Conservation (phyloP, 352 stramenopile species). For the Globisporangium yorkense region DNA sequence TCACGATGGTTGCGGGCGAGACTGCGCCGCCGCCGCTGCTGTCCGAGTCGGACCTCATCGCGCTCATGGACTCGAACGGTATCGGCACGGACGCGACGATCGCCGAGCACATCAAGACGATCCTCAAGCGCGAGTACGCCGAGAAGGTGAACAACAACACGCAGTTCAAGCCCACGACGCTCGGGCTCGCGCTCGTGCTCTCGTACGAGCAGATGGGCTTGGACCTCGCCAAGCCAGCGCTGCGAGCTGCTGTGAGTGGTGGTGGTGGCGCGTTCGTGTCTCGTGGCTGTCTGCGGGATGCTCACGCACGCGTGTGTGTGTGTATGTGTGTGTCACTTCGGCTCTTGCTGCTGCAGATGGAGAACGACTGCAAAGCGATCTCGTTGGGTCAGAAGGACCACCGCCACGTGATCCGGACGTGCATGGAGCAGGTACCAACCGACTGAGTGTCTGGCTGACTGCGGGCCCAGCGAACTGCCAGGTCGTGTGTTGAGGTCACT, state of each 20-base stretch:
- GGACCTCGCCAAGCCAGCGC: slow-evolving; percentile 93
- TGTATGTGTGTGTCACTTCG: slow-evolving; percentile 3
- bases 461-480: no score
- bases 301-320: not conserved
- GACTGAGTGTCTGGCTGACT: no score
- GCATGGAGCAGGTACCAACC: slow-evolving; percentile 77
- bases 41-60: slow-evolving; percentile 91
- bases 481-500: not conserved
- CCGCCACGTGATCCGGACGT: slow-evolving; percentile 68
- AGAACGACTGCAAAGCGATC: slow-evolving; percentile 89
- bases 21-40: slow-evolving; percentile 87
- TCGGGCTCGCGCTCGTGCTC: slow-evolving; percentile 87
- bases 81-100: slow-evolving; percentile 96
- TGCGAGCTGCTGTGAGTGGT: slow-evolving; percentile 76
- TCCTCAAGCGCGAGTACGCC: slow-evolving; percentile 96
- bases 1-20: slow-evolving; percentile 64
- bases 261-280: not conserved
- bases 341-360: slow-evolving; percentile 58
- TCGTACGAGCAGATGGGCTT: slow-evolving; percentile 94
- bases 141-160: slow-evolving; percentile 92
- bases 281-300: not conserved
- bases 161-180: slow-evolving; percentile 91
- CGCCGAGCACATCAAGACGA: slow-evolving; percentile 98
- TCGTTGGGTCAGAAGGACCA: slow-evolving; percentile 71
- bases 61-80: slow-evolving; percentile 92